These are phyloP conservation scores for Eremomyces bilateralis DNA, from an alignment of 495 filamentous ascomycete species.

Conservation along the genomic window DNA sequence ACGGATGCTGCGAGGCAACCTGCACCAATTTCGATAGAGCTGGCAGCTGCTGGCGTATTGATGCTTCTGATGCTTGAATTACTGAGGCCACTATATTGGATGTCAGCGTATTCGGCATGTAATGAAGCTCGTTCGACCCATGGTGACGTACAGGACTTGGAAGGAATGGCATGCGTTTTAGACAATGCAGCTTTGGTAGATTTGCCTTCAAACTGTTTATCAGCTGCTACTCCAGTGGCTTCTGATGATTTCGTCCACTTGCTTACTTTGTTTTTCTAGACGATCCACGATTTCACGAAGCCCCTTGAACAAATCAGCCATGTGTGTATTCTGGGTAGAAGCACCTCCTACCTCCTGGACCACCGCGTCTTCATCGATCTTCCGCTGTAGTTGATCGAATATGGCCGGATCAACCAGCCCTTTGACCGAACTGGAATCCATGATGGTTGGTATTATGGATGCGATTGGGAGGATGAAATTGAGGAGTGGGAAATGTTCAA, in stretches of 20 bases:
- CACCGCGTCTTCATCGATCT: slow-evolving; percentile 68
- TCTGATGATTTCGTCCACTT: slow-evolving; percentile 9
- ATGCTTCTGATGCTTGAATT: slow-evolving; percentile 28
- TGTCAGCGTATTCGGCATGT: not conserved
- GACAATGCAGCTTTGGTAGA: slow-evolving; percentile 61
- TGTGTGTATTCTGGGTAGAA: slow-evolving; percentile 3
- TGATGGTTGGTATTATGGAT: too few species aligned
- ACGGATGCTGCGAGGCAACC: slow-evolving; percentile 64
- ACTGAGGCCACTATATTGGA: slow-evolving; percentile 14
- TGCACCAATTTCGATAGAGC: slow-evolving; percentile 37
- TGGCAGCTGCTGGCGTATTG: slow-evolving; percentile 33
- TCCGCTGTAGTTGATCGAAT: slow-evolving; percentile 69
- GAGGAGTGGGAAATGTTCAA: too few species aligned
- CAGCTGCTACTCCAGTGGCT: not conserved
- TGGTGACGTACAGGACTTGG: slow-evolving; percentile 37
- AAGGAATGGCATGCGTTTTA: slow-evolving; percentile 70
- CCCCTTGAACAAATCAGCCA: slow-evolving; percentile 24
- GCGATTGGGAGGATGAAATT: too few species aligned
- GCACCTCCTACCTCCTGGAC: slow-evolving; percentile 50
- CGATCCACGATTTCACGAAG: slow-evolving; percentile 59
- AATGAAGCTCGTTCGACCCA: slow-evolving; percentile 1
- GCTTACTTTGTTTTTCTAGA: slow-evolving; percentile 46
- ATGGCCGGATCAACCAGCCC: slow-evolving; percentile 54
- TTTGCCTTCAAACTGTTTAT: not conserved
- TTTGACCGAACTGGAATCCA: too few species aligned